A percentile compares a stretch with the other conserved stretches of the same genome.
phyloP scores from a whole-genome alignment of 495 filamentous ascomycete genomes.

The Amniculicola lignicola region DNA sequence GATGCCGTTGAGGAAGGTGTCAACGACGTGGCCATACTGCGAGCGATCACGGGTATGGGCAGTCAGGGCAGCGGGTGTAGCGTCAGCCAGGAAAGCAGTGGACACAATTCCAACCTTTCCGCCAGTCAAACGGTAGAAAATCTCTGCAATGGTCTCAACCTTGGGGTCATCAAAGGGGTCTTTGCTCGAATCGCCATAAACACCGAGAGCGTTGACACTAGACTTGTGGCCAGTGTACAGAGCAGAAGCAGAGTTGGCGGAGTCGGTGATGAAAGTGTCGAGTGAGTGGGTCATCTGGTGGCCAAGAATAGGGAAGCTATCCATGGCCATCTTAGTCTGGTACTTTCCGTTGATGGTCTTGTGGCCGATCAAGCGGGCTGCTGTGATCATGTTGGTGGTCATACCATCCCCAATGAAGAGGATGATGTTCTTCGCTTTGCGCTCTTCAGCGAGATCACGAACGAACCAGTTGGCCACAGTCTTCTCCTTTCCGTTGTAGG shows the following conservation, averaged over 20 bases:
- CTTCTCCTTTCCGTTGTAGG: constrained; percentile 61
- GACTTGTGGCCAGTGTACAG: constrained; percentile 74
- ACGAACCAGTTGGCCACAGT: constrained; percentile 69
- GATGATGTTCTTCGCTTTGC: constrained; percentile 74
- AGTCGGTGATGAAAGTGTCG: constrained; percentile 73
- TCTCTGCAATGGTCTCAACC: constrained; percentile 71
- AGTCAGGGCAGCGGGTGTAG: constrained; percentile 65
- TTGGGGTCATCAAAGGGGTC: constrained; percentile 70
- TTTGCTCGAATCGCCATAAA: constrained; percentile 66
- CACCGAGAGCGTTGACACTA: constrained; percentile 67
- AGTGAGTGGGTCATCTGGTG: constrained; percentile 60
- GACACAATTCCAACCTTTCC: constrained; percentile 57
- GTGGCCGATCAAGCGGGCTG: constrained; percentile 68
- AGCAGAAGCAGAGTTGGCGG: constrained; percentile 70
- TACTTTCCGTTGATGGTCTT: constrained; percentile 73
- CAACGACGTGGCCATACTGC: constrained; percentile 61
- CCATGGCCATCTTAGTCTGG: constrained; percentile 61
- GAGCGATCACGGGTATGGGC: constrained; percentile 63
- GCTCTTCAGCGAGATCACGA: constrained; percentile 57
- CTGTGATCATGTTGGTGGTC: constrained; percentile 73
- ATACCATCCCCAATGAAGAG: constrained; percentile 77
- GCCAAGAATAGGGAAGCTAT: constrained; percentile 64
- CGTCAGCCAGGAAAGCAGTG: constrained; percentile 69
- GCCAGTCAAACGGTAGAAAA: constrained; percentile 61
- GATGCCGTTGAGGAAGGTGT: constrained; percentile 44